Evolutionary conservation across 768 basidiomycete species (phyloP), one percentile per base, ranked within the genome.

Genomic region (Naganishia antarctica): DNA sequence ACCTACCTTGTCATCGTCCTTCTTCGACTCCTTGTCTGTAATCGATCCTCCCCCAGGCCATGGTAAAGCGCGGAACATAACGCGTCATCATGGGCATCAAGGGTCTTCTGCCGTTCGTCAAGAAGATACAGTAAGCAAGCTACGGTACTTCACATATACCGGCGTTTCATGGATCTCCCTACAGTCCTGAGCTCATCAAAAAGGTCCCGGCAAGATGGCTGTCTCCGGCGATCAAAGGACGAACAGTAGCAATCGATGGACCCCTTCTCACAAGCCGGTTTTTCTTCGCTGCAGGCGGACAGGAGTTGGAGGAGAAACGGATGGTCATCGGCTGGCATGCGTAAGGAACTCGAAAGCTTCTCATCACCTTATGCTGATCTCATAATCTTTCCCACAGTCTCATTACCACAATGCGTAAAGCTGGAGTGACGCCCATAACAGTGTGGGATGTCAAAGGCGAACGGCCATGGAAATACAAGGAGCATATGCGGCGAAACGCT

Each of bases 311-410:
- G 45, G 69, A 63, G 2, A 77, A 75, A 66, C 70, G 69, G 16
- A 69, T 69, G n/a, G 58, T 74, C 13, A 66, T 76, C 5, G 72
- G 73, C 12, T 77, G 76, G 76, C 75, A 72, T 69, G 66, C 70
- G 76, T 77, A 44, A 68, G 76, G 29, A 6, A 34, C 18, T 37
- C 15, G 15, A 37, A 37, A 15, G 15, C 8, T 37, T 7, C 34
- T 37, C 8, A 37, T n/a, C 9, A 16, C 32, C 18, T 37, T 11
- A 44, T 34, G 25, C 50, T 15, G 23, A 15, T 41, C 59, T 41
- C 16, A 12, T 16, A 23, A 53, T 40, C 43, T 63, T 31, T 63
- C n/a, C n/a, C 0, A 18, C 37, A 75, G 76, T 31, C 50, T 77
- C 43, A 74, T 77, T 43, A 63, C 46, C 1, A 57, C 60, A 2